Evolutionary conservation across 352 stramenopile genomes (phyloP).

Genomic region (Pythium pyrilobum): DNA sequence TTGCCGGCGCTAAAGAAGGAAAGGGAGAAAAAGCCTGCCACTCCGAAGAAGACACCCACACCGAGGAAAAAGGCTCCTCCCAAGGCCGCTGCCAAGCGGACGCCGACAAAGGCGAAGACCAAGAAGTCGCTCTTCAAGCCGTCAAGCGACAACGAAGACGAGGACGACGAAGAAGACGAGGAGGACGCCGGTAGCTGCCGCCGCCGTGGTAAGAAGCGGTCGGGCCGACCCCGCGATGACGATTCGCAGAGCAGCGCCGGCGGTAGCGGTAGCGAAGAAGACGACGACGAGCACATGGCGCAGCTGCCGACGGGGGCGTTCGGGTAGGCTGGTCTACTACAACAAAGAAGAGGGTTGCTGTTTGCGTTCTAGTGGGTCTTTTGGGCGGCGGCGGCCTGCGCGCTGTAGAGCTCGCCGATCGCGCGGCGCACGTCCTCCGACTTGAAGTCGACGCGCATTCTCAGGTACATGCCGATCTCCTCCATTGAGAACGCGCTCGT

Average conservation of each 20-base stretch:
- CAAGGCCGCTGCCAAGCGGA: neutral
- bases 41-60: conserved; percentile 1
- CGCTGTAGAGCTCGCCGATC: conserved; percentile 16
- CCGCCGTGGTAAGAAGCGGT: neutral
- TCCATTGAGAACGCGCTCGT: conserved; percentile 35
- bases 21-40: neutral
- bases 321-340: conserved; percentile 33
- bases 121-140: conserved; percentile 2
- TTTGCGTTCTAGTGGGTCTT: neutral
- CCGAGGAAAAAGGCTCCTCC: neutral
- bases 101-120: neutral
- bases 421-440: conserved; percentile 37
- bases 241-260: conserved; percentile 33
- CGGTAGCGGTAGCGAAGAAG: conserved; percentile 43
- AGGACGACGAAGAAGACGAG: conserved; percentile 22
- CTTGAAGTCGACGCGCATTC: conserved; percentile 72
- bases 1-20: neutral
- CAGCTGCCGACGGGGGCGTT: conserved; percentile 57
- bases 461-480: conserved; percentile 51
- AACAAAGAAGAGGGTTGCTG: no score
- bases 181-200: neutral
- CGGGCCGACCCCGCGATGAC: conserved; percentile 20
- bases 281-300: conserved; percentile 59
- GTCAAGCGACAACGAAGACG: conserved; percentile 5
- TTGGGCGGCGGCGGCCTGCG: neutral